Evolutionary conservation across 2,329 filamentous ascomycete species (phyloP).

Genomic region (Capronia americana): DNA sequence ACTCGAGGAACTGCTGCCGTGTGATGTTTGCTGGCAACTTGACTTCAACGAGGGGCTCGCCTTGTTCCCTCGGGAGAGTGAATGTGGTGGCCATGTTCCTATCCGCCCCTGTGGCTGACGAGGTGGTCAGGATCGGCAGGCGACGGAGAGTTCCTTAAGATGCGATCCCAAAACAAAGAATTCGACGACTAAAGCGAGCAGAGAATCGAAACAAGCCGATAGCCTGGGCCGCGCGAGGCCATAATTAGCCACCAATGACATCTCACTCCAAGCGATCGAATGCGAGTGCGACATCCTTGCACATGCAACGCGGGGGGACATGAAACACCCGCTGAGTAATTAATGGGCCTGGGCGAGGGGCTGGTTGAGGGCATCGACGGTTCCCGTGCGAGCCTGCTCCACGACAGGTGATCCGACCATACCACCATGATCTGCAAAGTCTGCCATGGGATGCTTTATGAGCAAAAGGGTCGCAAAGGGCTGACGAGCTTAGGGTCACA

Average conservation of each 20-base stretch:
- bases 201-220: not conserved
- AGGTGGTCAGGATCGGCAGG: not conserved
- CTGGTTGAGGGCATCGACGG: not conserved
- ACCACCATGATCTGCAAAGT: conserved; percentile 24
- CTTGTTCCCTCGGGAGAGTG: conserved; percentile 5
- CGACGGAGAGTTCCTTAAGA: not conserved
- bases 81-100: conserved; percentile 10
- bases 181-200: no score
- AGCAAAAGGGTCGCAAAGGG: conserved; percentile 8
- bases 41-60: conserved; percentile 15
- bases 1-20: conserved; percentile 39
- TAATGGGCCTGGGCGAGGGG: not conserved
- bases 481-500: not conserved
- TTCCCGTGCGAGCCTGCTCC: not conserved
- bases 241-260: not conserved
- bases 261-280: not conserved
- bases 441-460: conserved; percentile 23
- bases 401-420: not conserved
- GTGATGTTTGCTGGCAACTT: conserved; percentile 12
- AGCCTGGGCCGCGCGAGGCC: not conserved
- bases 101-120: not conserved
- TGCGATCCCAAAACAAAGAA: not conserved
- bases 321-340: not conserved
- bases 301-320: no score
- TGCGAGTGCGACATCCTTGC: not conserved